Evolutionary conservation across 768 basidiomycete genomes (phyloP).

Genomic region (Boletus vermiculosoides): DNA sequence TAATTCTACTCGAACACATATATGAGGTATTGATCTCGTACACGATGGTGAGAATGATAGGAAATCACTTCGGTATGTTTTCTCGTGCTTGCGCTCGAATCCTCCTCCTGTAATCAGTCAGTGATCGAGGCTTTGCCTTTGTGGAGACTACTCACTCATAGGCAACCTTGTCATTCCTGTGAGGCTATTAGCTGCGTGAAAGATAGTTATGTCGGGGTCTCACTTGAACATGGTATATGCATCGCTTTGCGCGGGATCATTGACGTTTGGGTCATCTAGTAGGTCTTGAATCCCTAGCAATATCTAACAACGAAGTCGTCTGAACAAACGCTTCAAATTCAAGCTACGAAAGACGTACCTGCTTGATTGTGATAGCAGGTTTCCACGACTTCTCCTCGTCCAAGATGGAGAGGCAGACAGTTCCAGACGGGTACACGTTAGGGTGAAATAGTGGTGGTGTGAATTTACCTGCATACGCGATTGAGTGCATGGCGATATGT

Average conservation of each 20-base stretch:
- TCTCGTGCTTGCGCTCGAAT: constrained; percentile 87
- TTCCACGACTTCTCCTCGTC: constrained; percentile 99
- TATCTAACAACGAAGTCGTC: constrained; percentile 53
- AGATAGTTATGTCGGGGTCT: constrained; percentile 31
- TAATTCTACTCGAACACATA: constrained; percentile 14
- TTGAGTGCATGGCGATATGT: constrained; percentile 1
- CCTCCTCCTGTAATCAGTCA: constrained; percentile 53
- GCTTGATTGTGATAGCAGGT: constrained; percentile 98
- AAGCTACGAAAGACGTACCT: constrained; percentile 49
- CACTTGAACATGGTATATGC: constrained; percentile 99
- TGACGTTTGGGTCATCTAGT: constrained; percentile 92
- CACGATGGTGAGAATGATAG: background rate
- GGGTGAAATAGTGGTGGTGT: constrained; percentile 94
- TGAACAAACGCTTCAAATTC: background rate
- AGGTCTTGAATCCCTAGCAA: constrained; percentile 95
- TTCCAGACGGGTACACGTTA: constrained; percentile 98
- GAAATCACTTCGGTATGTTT: constrained; percentile 73
- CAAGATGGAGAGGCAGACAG: constrained; percentile 94
- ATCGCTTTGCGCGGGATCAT: constrained; percentile 97
- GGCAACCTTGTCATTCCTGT: constrained; percentile 87
- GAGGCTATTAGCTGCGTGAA: constrained; percentile 7
- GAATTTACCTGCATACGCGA: constrained; percentile 78
- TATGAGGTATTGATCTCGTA: constrained; percentile 1
- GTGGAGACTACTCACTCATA: constrained; percentile 70
- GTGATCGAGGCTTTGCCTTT: background rate